Base-by-base conservation (phyloP, 2,329 filamentous ascomycete species). In the Colletotrichum scovillei region DNA sequence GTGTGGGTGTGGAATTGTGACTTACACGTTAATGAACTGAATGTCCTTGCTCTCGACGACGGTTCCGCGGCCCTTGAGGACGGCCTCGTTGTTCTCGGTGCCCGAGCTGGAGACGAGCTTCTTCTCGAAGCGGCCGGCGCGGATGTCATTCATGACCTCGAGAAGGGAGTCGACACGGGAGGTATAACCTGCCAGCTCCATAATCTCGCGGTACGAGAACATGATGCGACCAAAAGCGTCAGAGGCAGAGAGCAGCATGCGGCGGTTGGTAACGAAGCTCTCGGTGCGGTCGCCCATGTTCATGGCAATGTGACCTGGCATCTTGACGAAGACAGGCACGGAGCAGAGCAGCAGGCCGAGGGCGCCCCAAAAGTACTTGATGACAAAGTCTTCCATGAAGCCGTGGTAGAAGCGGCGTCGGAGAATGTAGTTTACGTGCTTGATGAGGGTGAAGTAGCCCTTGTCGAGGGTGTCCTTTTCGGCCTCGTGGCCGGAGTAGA, bases 301-400 rank as follows among this genome's bases (percentile, higher is more conserved):
- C 77, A 88, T 85, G 14, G 86, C 85, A 56, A 88, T 80, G 75
- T 92, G 88, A 1, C 93, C 94, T 0, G 95, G 95, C 22, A 98
- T 89, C 82, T 96, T 96, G 87, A 99, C 94, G 82, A 99, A 99
- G 2, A 98, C 96, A 0, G 97, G 97, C 0, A 98, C 92, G 82
- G 95, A 97, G 86, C 97, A 99, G 11, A 99, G 91, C 75, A 98
- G 83, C 76, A 99, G 88, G 1, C 97, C 97, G 56, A 99, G 83
- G 2, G 97, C 96, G 53, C 97, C 97, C 97, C 97, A 99, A 84
- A 98, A 97, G 82, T 99, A 99, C 83, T 99, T 99, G 84, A 99
- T 98, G 71, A 98, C 95, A 83, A 98, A 99, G 82, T 99, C 97
- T 82, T 99, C 97, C 96, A 98, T 98, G 79, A 99, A 93, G n/a